A percentile compares a stretch with the other conserved stretches of the same genome.
phyloP scores from a whole-genome alignment of 495 filamentous ascomycete genomes.

The Xylaria nigripes region DNA sequence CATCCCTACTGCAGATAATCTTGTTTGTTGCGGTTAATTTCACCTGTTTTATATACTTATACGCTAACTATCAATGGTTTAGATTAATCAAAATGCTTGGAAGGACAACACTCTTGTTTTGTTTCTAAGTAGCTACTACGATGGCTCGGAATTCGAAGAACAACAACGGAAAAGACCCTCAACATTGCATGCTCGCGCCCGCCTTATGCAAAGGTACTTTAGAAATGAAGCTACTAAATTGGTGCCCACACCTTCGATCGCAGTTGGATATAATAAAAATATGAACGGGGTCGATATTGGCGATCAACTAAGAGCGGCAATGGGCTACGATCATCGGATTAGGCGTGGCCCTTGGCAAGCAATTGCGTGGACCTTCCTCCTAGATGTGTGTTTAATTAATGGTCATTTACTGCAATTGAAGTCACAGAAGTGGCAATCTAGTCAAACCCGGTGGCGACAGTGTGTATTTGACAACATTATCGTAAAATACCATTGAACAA shows the following conservation, averaged over 20 bases:
- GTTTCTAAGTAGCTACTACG: not conserved
- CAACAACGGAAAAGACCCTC: not conserved
- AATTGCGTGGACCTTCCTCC: not conserved
- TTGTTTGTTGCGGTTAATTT: no score
- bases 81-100: not conserved
- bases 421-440: not conserved
- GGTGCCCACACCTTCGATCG: not conserved
- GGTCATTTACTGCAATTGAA: not conserved
- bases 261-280: not conserved
- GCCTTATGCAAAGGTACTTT: not conserved
- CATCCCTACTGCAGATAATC: no score
- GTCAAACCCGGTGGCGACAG: not conserved
- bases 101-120: not conserved
- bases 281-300: not conserved
- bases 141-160: not conserved
- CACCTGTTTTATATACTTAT: no score
- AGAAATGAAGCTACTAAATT: not conserved
- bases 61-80: no score
- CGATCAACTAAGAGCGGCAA: not conserved
- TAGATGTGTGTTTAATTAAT: not conserved
- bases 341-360: not conserved
- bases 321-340: not conserved
- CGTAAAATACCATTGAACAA: not conserved
- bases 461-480: not conserved
- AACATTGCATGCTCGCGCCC: not conserved